Evolutionary conservation across 768 basidiomycete genomes (phyloP), one percentile per base, ranked within the genome.

Genomic region (Leccinellum luteum): DNA sequence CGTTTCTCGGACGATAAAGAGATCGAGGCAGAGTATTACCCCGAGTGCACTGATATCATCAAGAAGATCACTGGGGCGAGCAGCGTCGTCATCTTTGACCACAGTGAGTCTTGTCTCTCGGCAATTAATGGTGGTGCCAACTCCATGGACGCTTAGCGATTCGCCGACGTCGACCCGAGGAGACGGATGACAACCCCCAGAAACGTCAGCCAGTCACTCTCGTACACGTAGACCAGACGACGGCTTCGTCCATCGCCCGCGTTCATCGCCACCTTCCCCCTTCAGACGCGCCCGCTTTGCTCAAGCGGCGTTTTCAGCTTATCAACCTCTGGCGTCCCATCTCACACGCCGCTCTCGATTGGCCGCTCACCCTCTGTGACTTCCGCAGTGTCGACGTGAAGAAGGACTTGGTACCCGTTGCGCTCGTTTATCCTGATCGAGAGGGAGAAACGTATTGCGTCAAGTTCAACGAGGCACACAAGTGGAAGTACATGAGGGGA

Each of bases 301-400:
- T 81, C 35, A 65, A 74, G 59, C 66, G 71, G 23, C 79, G 81
- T 57, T 82, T 79, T 66, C 80, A 81, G 61, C 78, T 83, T 59
- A 75, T 83, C 59, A 82, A 82, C 66, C 66, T 83, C 55, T 83
- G 82, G 82, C 75, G 82, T 21, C 81, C 81, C 1, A 80, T 83
- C 62, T 63, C 71, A 23, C 69, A 78, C 58, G 41, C n/a, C 41
- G 41, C 41, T 3, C 41, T 41, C n/a, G 41, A 41, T 41, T 41
- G 41, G 41, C 41, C 41, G 2, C 41, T 41, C 41, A 15, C 41
- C 10, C 41, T 41, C 10, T 41, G 41, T 19, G 41, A 41, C 10
- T 41, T 19, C 41, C 41, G 41, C 41, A 41, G 41, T 6, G 41
- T 41, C 10, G n/a, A 41, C n/a, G 41, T 41, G n/a, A 41, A 41